Base-by-base conservation (phyloP, 2,329 filamentous ascomycete genomes). In the Microcyclospora tardicrescens region DNA sequence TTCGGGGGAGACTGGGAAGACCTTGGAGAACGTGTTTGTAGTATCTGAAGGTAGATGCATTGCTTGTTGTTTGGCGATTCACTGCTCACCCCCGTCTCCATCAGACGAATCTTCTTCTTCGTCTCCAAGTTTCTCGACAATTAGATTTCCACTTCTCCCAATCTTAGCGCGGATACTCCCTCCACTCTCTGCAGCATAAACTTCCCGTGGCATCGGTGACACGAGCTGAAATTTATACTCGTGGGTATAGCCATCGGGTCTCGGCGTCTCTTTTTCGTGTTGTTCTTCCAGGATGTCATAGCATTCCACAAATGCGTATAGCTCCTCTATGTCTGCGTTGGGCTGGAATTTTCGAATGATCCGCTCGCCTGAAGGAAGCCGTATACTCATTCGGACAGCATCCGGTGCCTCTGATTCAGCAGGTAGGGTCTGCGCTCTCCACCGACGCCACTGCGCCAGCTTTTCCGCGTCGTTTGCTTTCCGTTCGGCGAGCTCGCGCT, bases 251-350 rank as follows among this genome's bases (percentile, higher is more conserved):
- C 65, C 74, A 15, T 70, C 65, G 0, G 85, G 84, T 49, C 75
- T 61, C 3, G 62, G 54, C 1, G 60, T 58, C 14, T 58, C 61
- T 27, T 64, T 57, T 12, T 61, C 58, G 3, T 49, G 52, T 42
- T 43, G 40, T 5, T 53, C 46, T 10, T 38, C 40, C 2, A 86
- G 51, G 5, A 81, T 50, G 37, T 84, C 78, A 57, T 86, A 80
- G 62, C 89, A 96, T 56, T 98, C 91, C 2, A 96, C 86, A 62
- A 93, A 95, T 0, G 89, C 91, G 60, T 96, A 96, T 5, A 98
- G 64, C 53, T 95, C 86, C 57, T 96, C 89, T 29, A 96, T 66
- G 2, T 73, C 69, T 0, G 82, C 75, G n/a, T 75, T 67, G 1
- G 71, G 67, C 0, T 68, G 60, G 57, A 98, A 96, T 36, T 74